Conservation (phyloP, 306 rosid genomes). For the Ormosia semicastrata region DNA sequence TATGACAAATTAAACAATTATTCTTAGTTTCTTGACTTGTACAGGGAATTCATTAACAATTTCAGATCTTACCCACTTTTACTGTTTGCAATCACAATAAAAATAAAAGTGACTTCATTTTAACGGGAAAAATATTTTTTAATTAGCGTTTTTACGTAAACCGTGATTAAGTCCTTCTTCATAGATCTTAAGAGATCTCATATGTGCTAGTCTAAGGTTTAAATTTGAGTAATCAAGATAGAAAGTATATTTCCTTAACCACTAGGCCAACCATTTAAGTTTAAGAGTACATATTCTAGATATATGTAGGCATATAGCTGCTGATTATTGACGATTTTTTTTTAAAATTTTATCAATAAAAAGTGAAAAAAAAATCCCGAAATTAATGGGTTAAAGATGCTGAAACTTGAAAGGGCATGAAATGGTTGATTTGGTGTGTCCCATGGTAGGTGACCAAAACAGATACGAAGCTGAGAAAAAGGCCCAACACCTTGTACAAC, state of each 20-base stretch:
- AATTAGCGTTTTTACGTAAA: not conserved
- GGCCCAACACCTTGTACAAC: not conserved
- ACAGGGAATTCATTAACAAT: not conserved
- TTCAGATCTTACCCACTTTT: not conserved
- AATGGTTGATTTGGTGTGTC: constrained; percentile 31
- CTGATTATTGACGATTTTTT: not conserved
- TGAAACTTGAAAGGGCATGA: not conserved
- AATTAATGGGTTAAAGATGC: not conserved
- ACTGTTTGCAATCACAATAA: not conserved
- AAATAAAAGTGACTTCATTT: not conserved
- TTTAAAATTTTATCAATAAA: not conserved
- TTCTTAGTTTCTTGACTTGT: not conserved
- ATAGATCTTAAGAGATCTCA: not conserved
- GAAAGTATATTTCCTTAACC: no score
- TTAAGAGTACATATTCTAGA: not conserved
- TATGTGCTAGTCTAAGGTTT: not conserved
- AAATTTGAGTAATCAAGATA: no score
- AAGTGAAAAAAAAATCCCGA: not conserved
- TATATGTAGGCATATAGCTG: not conserved
- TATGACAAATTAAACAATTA: not conserved
- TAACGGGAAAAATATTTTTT: not conserved
- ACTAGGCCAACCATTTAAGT: no score
- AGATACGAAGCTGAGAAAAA: constrained; percentile 19
- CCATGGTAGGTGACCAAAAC: constrained; percentile 46
- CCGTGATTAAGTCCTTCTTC: not conserved